phyloP scores from a whole-genome alignment of 306 rosid genomes.

The Quercus variabilis region DNA sequence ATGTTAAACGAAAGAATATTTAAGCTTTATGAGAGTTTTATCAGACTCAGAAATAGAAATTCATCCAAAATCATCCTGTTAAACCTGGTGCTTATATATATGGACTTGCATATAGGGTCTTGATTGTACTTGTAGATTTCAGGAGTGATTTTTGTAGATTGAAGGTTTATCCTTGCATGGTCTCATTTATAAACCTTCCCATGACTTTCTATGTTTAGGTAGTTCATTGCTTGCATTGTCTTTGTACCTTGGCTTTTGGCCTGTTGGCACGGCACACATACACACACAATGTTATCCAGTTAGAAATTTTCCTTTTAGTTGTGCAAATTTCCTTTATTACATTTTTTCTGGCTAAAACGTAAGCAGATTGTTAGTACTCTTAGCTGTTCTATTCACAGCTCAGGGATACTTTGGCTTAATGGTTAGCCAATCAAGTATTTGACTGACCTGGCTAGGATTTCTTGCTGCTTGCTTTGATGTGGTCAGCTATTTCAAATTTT shows the following conservation, averaged over 20 bases:
- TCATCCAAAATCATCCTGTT: too few species aligned
- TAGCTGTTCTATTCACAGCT: background rate
- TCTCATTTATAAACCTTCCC: too few species aligned
- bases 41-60: too few species aligned
- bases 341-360: background rate
- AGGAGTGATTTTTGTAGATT: background rate
- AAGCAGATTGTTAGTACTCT: too few species aligned
- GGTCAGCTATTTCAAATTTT: background rate
- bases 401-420: background rate
- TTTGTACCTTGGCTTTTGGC: background rate
- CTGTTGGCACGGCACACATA: background rate
- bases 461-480: background rate
- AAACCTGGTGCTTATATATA: too few species aligned
- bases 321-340: background rate
- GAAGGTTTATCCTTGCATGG: background rate
- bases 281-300: background rate
- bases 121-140: background rate
- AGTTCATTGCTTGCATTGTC: background rate
- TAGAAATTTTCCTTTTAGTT: background rate
- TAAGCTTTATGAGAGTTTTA: too few species aligned
- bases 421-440: background rate
- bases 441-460: background rate
- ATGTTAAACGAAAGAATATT: too few species aligned
- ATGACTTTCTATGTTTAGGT: background rate
- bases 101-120: background rate